These are phyloP conservation scores for Meira nashicola DNA, from an alignment of 1,284 basidiomycete genomes.

Conservation along the genomic window DNA sequence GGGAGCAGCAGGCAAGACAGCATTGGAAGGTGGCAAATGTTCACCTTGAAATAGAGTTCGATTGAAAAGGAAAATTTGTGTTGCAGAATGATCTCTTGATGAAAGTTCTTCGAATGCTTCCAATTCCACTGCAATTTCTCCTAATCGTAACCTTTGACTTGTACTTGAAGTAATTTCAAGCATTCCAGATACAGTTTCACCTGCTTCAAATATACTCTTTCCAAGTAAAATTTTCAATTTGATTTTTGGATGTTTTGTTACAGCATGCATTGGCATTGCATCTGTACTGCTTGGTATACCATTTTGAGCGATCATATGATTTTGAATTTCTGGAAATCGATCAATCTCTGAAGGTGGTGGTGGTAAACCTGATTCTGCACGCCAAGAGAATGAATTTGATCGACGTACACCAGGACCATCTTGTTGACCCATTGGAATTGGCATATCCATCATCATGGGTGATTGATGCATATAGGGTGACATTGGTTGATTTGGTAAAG, in stretches of 20 bases:
- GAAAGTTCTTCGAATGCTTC: slow-evolving; percentile 39
- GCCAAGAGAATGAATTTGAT: slow-evolving; percentile 29
- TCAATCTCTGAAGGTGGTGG: slow-evolving; percentile 29
- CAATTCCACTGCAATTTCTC: slow-evolving; percentile 44
- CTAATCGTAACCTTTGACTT: slow-evolving; percentile 35
- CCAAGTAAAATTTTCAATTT: slow-evolving; percentile 33
- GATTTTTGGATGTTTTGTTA: slow-evolving; percentile 45
- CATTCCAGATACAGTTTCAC: slow-evolving; percentile 33
- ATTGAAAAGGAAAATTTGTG: slow-evolving; percentile 44
- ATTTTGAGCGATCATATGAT: background rate
- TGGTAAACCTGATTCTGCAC: slow-evolving; percentile 30
- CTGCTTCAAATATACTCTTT: slow-evolving; percentile 38
- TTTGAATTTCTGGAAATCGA: slow-evolving; percentile 10
- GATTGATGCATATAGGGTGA: background rate
- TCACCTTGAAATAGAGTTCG: slow-evolving; percentile 45
- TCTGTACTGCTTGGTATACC: background rate
- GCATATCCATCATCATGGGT: background rate
- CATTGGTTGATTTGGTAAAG: background rate
- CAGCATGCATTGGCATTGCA: slow-evolving; percentile 31
- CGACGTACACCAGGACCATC: background rate
- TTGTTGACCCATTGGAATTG: background rate
- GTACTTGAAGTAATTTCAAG: slow-evolving; percentile 44
- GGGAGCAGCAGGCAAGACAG: slow-evolving; percentile 39
- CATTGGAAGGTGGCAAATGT: slow-evolving; percentile 43
- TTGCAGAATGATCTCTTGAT: slow-evolving; percentile 42